These are phyloP conservation scores for Cucumis cinereus DNA, from an alignment of 306 rosid species.

Conservation along the genomic window DNA sequence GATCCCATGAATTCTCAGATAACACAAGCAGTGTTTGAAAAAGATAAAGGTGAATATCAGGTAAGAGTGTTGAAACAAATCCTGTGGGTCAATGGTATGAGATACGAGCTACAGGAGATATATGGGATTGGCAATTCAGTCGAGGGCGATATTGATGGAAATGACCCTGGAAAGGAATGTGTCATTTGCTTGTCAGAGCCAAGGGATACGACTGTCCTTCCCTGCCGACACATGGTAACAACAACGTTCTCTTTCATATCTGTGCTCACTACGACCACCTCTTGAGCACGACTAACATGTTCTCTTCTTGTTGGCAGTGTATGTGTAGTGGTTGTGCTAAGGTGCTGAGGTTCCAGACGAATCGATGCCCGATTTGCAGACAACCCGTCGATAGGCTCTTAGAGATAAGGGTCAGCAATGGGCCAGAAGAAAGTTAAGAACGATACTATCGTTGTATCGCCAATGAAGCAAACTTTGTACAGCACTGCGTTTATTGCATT, in stretches of 20 bases:
- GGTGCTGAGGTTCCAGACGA: slow-evolving; percentile 79
- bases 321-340: slow-evolving; percentile 91
- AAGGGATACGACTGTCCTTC: slow-evolving; percentile 87
- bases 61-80: slow-evolving; percentile 79
- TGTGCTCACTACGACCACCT: not conserved
- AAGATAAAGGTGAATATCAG: slow-evolving; percentile 72
- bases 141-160: slow-evolving; percentile 66
- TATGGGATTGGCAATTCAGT: slow-evolving; percentile 91
- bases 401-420: slow-evolving; percentile 72
- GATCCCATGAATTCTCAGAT: slow-evolving; percentile 58
- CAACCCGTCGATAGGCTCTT: slow-evolving; percentile 94
- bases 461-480: slow-evolving; percentile 22
- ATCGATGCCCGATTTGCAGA: slow-evolving; percentile 92
- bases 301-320: slow-evolving; percentile 46
- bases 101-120: slow-evolving; percentile 95
- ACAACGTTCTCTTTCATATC: not conserved
- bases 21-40: slow-evolving; percentile 84
- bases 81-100: slow-evolving; percentile 72
- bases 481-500: slow-evolving; percentile 20
- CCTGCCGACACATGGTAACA: slow-evolving; percentile 98
- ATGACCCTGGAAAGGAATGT: slow-evolving; percentile 91
- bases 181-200: slow-evolving; percentile 98
- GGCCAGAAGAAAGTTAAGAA: slow-evolving; percentile 30
- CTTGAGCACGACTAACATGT: not conserved
- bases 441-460: not conserved